These are phyloP conservation scores for Ceriops decandra DNA, from an alignment of 345 rosid species.

Conservation along the genomic window DNA sequence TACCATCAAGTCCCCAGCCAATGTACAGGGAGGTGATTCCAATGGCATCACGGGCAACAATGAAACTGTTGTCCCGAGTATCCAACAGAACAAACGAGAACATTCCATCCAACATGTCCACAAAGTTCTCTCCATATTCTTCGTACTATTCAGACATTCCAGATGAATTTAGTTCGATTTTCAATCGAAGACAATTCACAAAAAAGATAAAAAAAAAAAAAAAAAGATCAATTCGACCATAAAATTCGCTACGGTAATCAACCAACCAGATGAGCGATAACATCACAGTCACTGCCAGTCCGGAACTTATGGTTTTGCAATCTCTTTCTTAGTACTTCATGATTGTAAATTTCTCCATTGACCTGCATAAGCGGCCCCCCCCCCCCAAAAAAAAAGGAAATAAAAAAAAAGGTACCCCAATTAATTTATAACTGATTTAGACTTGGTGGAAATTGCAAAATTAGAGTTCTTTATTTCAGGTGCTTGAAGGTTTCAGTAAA, in stretches of 20 bases:
- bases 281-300: constrained; percentile 96
- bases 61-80: constrained; percentile 72
- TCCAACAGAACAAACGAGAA: constrained; percentile 91
- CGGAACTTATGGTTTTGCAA: constrained; percentile 67
- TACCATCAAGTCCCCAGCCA: constrained; percentile 95
- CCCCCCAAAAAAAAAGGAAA: background rate
- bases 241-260: too few species aligned
- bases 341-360: constrained; percentile 96
- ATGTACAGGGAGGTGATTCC: constrained; percentile 92
- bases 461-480: too few species aligned
- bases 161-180: too few species aligned
- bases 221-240: too few species aligned
- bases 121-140: constrained; percentile 77
- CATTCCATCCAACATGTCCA: constrained; percentile 89
- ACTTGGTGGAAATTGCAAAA: too few species aligned
- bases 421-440: too few species aligned
- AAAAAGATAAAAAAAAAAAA: too few species aligned
- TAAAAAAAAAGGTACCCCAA: background rate
- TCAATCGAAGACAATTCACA: too few species aligned
- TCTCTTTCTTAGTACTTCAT: constrained; percentile 62
- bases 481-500: too few species aligned
- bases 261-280: constrained; percentile 83
- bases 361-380: constrained; percentile 41
- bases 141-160: constrained; percentile 50
- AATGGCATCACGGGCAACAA: constrained; percentile 90